Conservation (phyloP, 1,284 basidiomycete species). For the Naganishia albida region DNA sequence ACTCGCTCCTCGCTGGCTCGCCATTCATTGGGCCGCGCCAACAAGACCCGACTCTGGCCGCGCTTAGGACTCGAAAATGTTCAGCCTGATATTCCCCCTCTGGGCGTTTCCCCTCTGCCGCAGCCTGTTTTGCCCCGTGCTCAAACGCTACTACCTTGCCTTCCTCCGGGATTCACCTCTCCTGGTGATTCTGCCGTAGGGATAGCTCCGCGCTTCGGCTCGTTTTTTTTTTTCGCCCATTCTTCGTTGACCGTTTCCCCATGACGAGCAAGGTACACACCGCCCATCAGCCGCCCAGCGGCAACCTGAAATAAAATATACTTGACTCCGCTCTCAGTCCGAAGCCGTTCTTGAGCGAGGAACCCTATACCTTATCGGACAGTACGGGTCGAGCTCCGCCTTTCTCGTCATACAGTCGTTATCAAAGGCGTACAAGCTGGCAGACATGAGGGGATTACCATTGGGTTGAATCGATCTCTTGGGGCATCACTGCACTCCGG, state of each 20-base stretch:
- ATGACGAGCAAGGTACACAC: slow-evolving; percentile 4
- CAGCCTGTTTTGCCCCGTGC: no score
- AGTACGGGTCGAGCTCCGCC: not conserved
- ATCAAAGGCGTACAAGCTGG: not conserved
- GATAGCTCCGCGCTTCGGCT: slow-evolving; percentile 1
- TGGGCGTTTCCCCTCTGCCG: no score
- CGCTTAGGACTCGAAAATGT: not conserved
- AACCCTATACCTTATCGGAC: not conserved
- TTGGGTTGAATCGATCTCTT: not conserved
- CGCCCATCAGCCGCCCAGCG: not conserved
- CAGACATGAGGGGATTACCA: slow-evolving; percentile 3
- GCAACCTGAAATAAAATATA: not conserved
- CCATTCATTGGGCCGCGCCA: slow-evolving; percentile 1
- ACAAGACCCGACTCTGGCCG: not conserved
- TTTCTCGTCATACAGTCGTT: not conserved
- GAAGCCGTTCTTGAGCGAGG: not conserved
- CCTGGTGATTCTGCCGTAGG: not conserved
- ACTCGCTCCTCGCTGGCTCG: not conserved
- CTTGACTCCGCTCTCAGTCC: not conserved
- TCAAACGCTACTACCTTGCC: not conserved
- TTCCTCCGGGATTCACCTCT: not conserved
- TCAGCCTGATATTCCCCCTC: no score
- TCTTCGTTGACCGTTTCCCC: not conserved
- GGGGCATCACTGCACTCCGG: not conserved
- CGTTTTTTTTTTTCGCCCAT: not conserved